Base-by-base conservation (phyloP, 2,329 filamentous ascomycete species). In the Esteya vermicola region DNA sequence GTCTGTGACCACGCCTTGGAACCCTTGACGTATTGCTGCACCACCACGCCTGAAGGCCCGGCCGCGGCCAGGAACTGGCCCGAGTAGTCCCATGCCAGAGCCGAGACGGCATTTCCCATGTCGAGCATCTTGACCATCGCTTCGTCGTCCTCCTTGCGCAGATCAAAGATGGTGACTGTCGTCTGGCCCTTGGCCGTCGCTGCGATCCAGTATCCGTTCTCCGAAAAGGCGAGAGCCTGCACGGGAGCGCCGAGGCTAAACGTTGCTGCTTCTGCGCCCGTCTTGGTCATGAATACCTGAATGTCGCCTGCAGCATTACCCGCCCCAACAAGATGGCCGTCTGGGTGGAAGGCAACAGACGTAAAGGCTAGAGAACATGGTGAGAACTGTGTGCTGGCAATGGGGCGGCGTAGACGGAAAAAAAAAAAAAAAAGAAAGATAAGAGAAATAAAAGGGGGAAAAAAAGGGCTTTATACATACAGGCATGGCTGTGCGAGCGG, bases 201-300 rank as follows among this genome's bases (percentile, higher is more conserved):
- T 2, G 89, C 89, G 47, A 98, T 78, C 85, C 88, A 96, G 52
- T 84, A 94, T 20, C 91, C 91, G 51, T 98, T 98, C 59, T 98
- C 91, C 0, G 88, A 95, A 61, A 98, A 98, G 43, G 73, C 70
- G 31, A 98, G 63, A 10, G 77, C 74, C 51, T 83, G 75, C 4
- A 95, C 71, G 0, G 86, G 77, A 1, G 77, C 75, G 8, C 71
- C 74, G 1, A 81, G 61, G 18, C 61, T 64, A 58, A 93, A 94
- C 41, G 74, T 77, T 22, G 85, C 85, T 22, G 85, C 84, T 48
- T 77, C 71, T 44, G 79, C 73, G 28, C 86, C 81, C 0, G 75
- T 82, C 58, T 82, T 88, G 49, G 86, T 80, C 59, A 94, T 83
- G 61, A 83, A 96, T 39, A 98, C 73, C 57, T 88, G 85, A 57